These are phyloP conservation scores for Lactarius indigo DNA, from an alignment of 768 basidiomycete genomes.

Conservation along the genomic window DNA sequence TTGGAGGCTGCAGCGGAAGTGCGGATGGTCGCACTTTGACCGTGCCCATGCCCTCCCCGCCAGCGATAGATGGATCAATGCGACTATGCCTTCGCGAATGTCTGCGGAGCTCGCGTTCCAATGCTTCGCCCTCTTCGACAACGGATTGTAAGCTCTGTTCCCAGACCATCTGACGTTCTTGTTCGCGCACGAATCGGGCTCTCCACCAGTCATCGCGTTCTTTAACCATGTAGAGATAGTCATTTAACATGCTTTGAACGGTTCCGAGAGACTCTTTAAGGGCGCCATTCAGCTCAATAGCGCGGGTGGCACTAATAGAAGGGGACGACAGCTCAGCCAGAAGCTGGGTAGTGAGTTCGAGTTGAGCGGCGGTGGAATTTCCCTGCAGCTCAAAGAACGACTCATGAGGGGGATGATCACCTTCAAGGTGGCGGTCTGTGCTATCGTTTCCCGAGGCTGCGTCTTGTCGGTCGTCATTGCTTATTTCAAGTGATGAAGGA, in stretches of 20 bases:
- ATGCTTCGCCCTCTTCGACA: conserved; percentile 77
- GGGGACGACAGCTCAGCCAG: conserved; percentile 45
- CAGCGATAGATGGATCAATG: conserved; percentile 27
- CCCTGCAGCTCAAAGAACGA: conserved; percentile 60
- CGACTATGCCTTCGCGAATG: conserved; percentile 59
- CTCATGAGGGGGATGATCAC: conserved; percentile 52
- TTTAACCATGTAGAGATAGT: conserved; percentile 64
- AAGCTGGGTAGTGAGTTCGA: conserved; percentile 72
- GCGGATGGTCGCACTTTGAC: conserved; percentile 23
- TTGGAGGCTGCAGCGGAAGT: conserved; percentile 18
- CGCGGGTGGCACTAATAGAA: conserved; percentile 30
- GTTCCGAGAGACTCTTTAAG: conserved; percentile 57
- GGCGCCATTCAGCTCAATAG: conserved; percentile 42
- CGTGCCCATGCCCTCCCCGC: conserved; percentile 28
- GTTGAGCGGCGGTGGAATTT: conserved; percentile 67
- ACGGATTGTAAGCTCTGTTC: conserved; percentile 87
- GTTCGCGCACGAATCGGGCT: conserved; percentile 59
- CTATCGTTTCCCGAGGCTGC: conserved; percentile 46
- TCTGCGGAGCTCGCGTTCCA: conserved; percentile 74
- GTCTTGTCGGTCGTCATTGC: conserved; percentile 35
- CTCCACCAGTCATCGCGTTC: conserved; percentile 84
- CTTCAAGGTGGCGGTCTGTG: conserved; percentile 27
- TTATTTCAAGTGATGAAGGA: not conserved
- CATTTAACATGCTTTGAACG: conserved; percentile 56
- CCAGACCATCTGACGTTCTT: conserved; percentile 68